These are phyloP conservation scores for Pichia sp. DNA, from an alignment of 1,139 yeast genomes.

Conservation along the genomic window DNA sequence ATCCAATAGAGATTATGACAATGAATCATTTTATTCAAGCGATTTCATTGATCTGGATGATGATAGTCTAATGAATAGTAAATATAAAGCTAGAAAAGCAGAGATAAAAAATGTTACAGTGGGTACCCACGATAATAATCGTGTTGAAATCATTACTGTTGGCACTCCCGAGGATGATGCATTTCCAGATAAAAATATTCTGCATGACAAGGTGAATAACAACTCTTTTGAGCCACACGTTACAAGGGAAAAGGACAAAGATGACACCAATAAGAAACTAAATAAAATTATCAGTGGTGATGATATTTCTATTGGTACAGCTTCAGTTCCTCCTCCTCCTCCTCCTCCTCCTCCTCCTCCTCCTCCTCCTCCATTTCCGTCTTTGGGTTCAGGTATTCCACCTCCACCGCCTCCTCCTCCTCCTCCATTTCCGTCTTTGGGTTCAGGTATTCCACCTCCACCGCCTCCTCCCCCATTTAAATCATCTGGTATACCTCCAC, in stretches of 20 bases:
- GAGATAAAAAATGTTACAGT: not conserved
- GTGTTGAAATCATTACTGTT: not conserved
- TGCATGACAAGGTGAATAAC: not conserved
- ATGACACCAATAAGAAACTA: not conserved
- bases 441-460: slow-evolving; percentile 21
- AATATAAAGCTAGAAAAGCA: not conserved
- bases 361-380: slow-evolving; percentile 17
- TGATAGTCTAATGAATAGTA: not conserved
- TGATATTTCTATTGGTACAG: not conserved
- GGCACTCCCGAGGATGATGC: not conserved
- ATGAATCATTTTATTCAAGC: not conserved
- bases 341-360: slow-evolving; percentile 7
- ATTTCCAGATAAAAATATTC: not conserved
- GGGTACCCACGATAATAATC: not conserved
- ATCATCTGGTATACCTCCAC: slow-evolving; percentile 31
- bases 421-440: slow-evolving; percentile 2
- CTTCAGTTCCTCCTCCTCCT: not conserved
- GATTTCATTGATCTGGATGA: not conserved
- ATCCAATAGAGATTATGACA: not conserved
- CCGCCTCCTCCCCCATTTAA: slow-evolving; percentile 26
- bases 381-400: slow-evolving; percentile 14
- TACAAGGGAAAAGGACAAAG: not conserved
- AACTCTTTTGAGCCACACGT: too few relatives aligned
- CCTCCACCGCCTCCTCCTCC: slow-evolving; percentile 14
- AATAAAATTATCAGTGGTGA: not conserved